phyloP scores from a whole-genome alignment of 805 yeast genomes.

The Kuraishia borneana region DNA sequence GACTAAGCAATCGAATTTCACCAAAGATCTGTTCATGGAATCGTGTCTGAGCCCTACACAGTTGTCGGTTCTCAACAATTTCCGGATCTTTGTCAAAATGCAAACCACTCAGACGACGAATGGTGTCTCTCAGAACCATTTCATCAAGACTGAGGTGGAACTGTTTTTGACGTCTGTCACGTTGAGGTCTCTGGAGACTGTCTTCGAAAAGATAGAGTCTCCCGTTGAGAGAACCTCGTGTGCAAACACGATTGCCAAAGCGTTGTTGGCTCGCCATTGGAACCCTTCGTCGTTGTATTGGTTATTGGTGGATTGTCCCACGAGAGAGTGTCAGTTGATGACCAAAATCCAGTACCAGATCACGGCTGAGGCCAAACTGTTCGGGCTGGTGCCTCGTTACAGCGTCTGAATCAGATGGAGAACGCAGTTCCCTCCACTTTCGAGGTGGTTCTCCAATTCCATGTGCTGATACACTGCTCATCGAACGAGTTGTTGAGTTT shows the following conservation, averaged over 20 bases:
- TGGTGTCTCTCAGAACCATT: too few relatives aligned
- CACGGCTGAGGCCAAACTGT: neutral
- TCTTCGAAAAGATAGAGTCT: too few relatives aligned
- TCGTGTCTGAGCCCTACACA: neutral
- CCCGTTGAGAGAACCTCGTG: too few relatives aligned
- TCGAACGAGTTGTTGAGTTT: slow-evolving; percentile 22
- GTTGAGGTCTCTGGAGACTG: too few relatives aligned
- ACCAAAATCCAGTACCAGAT: neutral
- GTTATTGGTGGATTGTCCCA: neutral
- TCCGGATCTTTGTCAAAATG: neutral
- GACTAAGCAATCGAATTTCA: neutral
- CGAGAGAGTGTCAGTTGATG: neutral
- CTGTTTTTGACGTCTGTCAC: too few relatives aligned
- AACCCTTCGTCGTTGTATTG: too few relatives aligned
- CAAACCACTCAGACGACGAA: too few relatives aligned
- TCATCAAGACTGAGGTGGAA: too few relatives aligned
- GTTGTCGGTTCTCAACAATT: neutral
- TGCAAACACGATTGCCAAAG: too few relatives aligned
- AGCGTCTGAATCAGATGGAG: neutral
- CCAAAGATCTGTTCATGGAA: too few relatives aligned
- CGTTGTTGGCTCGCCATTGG: too few relatives aligned
- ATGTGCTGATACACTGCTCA: slow-evolving; percentile 40
- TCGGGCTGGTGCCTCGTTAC: too few relatives aligned
- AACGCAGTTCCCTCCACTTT: slow-evolving; percentile 35
- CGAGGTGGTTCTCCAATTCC: slow-evolving; percentile 58